Evolutionary conservation across 345 rosid species (phyloP), one percentile per base, ranked within the genome.

Genomic region (Arabidopsis suecica): DNA sequence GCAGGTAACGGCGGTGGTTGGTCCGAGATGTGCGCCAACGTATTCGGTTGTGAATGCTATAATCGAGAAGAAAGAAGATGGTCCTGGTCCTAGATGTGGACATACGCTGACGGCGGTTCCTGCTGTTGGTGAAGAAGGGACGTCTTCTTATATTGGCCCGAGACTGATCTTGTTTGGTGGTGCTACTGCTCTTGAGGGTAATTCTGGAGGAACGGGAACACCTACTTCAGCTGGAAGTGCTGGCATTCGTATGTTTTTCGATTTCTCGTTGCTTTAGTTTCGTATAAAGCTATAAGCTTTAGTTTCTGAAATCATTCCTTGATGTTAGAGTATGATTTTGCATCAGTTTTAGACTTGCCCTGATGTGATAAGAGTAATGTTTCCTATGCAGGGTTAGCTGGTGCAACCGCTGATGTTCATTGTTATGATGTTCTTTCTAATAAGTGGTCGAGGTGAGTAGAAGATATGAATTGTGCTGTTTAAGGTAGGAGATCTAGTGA

Each of bases 351-450:
- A 10, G 33, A 53, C n/a, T 53, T 53, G 1, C 3, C 8, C 3
- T 23, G 8, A 6, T 42, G 48, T 48, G 25, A 16, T 48, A 22
- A 23, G 78, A 34, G 7, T 76, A 70, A 48, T 73, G 66, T 77
- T 79, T 79, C 34, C 49, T 76, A 73, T 73, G 79, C 93, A 94
- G 99, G 97, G 71, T 79, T 94, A 69, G 96, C 99, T 30, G 99
- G 99, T 79, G 99, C 99, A 25, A 94, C 97, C 3, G 99, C 99
- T 65, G 99, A 94, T 83, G 97, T 94, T 13, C 99, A 95, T 74
- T 92, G 96, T 81, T 95, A 90, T 81, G 97, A 95, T 78, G 97
- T 95, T 3, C 81, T 92, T 82, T 81, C 93, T 45, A 92, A 92
- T 83, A 90, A 89, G 82, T 95, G 99, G 99, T 88, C 97, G 45